A percentile compares a stretch with the other conserved stretches of the same genome.
These are phyloP conservation scores for Daldinia bambusicola DNA, from an alignment of 495 filamentous ascomycete species.

Conservation along the genomic window DNA sequence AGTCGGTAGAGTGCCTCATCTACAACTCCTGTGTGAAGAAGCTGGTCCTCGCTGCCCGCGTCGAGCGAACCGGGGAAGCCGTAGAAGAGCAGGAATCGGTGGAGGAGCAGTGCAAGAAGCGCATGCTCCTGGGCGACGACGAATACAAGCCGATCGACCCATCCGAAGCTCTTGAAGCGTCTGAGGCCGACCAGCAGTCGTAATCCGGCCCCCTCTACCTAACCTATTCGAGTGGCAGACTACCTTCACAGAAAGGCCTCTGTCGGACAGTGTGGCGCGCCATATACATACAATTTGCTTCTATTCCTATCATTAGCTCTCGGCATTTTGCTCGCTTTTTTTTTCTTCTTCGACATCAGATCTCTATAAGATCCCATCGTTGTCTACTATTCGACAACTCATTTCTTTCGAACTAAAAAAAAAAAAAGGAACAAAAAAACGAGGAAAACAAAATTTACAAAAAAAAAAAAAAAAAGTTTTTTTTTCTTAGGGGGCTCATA, in stretches of 20 bases:
- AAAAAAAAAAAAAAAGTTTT: neutral
- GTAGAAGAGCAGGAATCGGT: constrained; percentile 47
- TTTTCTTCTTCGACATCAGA: neutral
- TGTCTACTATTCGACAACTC: neutral
- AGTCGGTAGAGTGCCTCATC: constrained; percentile 94
- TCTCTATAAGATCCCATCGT: neutral
- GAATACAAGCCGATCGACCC: constrained; percentile 1
- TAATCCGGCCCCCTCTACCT: neutral
- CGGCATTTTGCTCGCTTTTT: neutral
- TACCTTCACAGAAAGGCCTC: constrained; percentile 8
- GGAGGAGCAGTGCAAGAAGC: constrained; percentile 44
- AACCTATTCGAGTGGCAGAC: constrained; percentile 4
- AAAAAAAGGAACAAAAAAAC: neutral
- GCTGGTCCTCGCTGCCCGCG: constrained; percentile 87
- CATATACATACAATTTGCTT: neutral
- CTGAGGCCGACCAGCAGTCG: constrained; percentile 1
- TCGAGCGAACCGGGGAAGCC: constrained; percentile 56
- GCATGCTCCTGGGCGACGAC: constrained; percentile 44
- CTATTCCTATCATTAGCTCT: neutral
- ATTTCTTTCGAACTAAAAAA: neutral
- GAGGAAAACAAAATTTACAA: neutral
- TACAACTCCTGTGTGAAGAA: constrained; percentile 89
- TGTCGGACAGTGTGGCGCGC: no score
- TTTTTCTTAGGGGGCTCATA: neutral
- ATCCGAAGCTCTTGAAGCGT: neutral